These are phyloP conservation scores for Claviceps paspali DNA, from an alignment of 2,329 filamentous ascomycete genomes.

Conservation along the genomic window DNA sequence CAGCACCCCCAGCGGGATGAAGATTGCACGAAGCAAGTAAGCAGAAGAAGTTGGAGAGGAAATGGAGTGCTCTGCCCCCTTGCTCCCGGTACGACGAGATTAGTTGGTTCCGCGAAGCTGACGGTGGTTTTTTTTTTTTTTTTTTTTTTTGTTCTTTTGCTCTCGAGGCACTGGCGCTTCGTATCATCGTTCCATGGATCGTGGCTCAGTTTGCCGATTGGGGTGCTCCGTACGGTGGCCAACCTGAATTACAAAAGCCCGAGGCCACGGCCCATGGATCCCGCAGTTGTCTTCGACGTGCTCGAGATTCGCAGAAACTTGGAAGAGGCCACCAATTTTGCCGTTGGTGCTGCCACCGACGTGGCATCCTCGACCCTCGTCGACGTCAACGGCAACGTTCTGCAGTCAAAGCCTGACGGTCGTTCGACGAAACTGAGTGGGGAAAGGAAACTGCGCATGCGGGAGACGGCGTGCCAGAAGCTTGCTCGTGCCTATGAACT, in stretches of 20 bases:
- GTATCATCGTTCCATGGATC: conserved; percentile 73
- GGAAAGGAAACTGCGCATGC: conserved; percentile 64
- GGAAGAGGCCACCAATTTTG: conserved; percentile 64
- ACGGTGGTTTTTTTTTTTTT: too few relatives aligned
- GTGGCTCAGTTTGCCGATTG: conserved; percentile 66
- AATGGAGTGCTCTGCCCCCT: too few relatives aligned
- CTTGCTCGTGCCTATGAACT: conserved; percentile 62
- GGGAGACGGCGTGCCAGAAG: conserved; percentile 66
- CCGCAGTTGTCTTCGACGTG: conserved; percentile 68
- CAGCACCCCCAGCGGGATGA: neutral
- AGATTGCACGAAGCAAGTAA: neutral
- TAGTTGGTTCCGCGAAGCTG: too few relatives aligned
- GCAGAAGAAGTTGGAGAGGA: neutral
- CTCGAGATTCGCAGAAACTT: conserved; percentile 68
- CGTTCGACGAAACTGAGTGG: conserved; percentile 54
- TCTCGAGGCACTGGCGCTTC: conserved; percentile 61
- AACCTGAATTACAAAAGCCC: conserved; percentile 67
- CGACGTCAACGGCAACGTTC: conserved; percentile 29
- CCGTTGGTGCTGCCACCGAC: conserved; percentile 62
- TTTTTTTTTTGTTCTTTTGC: too few relatives aligned
- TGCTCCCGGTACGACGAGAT: too few relatives aligned
- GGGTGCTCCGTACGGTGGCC: conserved; percentile 64
- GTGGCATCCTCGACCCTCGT: conserved; percentile 49
- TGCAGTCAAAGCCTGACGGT: conserved; percentile 10
- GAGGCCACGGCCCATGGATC: conserved; percentile 61